phyloP scores from a whole-genome alignment of 2,329 filamentous ascomycete genomes.

The Parafenestella ontariensis region DNA sequence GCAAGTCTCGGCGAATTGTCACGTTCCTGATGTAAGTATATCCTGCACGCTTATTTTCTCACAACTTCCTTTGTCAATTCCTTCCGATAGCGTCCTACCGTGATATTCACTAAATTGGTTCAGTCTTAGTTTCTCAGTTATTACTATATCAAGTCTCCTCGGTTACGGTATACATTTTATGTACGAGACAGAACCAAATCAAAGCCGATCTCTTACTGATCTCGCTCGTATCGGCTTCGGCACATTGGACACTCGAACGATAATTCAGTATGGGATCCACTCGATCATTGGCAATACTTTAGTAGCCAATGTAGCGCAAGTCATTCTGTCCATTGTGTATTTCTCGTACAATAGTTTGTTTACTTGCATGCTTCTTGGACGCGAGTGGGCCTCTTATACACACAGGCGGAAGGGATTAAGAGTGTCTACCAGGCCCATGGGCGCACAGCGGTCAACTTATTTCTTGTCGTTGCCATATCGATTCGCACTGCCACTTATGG shows the following conservation, averaged over 20 bases:
- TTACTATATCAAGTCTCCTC: no score
- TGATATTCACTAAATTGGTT: no score
- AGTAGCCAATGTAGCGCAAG: slow-evolving; percentile 56
- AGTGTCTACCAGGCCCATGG: slow-evolving; percentile 38
- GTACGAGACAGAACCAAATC: no score
- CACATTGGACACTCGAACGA: neutral
- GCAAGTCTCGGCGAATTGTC: no score
- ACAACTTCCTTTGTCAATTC: no score
- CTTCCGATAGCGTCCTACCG: no score
- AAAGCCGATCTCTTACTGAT: no score
- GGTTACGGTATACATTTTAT: no score
- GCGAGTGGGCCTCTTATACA: slow-evolving; percentile 56
- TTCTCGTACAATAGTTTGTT: slow-evolving; percentile 54
- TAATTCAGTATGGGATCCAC: neutral
- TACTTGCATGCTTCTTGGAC: slow-evolving; percentile 55
- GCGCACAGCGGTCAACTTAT: slow-evolving; percentile 47
- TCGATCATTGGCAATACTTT: slow-evolving; percentile 30
- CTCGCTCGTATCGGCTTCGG: neutral
- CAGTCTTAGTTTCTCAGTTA: no score
- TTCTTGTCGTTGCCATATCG: slow-evolving; percentile 51
- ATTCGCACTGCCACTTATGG: slow-evolving; percentile 47
- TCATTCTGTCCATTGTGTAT: slow-evolving; percentile 56
- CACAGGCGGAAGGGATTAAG: slow-evolving; percentile 40
- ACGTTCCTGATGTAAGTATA: no score
- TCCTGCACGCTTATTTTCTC: no score